These are phyloP conservation scores for Phaseolus coccineus DNA, from an alignment of 331 rosid genomes.

Conservation along the genomic window DNA sequence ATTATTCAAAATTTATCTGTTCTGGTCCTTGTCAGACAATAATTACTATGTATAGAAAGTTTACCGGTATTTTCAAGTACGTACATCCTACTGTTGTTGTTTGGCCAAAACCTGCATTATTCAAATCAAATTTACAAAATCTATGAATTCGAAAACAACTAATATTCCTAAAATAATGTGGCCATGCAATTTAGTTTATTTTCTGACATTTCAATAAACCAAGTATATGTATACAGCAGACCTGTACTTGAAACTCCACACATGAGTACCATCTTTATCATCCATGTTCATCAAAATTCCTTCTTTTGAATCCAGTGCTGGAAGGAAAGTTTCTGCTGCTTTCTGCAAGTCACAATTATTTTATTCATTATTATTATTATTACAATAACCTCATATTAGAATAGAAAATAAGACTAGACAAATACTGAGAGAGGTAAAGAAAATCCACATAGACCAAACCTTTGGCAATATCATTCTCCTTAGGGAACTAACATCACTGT, in stretches of 20 bases:
- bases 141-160: neutral
- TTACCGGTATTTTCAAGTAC: conserved; percentile 93
- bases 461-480: conserved; percentile 94
- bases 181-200: neutral
- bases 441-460: conserved; percentile 51
- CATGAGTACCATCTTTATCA: conserved; percentile 85
- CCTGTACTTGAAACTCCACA: conserved; percentile 97
- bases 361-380: neutral
- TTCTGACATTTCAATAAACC: conserved; percentile 1
- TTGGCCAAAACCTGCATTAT: conserved; percentile 89
- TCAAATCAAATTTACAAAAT: conserved; percentile 29
- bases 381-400: conserved; percentile 2
- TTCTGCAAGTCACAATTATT: conserved; percentile 57
- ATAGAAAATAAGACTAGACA: neutral
- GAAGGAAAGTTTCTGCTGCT: conserved; percentile 91
- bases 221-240: conserved; percentile 21
- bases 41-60: too few species aligned
- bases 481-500: conserved; percentile 93
- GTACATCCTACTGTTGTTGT: conserved; percentile 95
- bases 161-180: neutral
- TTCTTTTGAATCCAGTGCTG: conserved; percentile 81
- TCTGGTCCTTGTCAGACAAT: too few species aligned
- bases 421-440: too few species aligned
- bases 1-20: neutral
- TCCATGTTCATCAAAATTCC: conserved; percentile 81